phyloP scores from a whole-genome alignment of 768 basidiomycete species.

The Vararia minispora region DNA sequence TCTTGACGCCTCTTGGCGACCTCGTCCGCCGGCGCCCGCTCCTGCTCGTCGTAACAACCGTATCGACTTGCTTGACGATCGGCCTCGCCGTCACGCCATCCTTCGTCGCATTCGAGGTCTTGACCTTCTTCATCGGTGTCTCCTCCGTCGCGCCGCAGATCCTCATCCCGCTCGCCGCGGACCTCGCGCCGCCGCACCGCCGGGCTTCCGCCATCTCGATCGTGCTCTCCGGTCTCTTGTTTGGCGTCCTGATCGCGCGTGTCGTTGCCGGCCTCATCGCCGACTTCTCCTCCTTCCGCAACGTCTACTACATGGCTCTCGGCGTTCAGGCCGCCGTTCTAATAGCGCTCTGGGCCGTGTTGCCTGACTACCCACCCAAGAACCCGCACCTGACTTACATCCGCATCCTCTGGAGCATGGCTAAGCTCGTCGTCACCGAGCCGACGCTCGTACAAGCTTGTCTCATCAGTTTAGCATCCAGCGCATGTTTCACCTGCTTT shows the following conservation, averaged over 20 bases:
- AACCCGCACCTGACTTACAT: constrained; percentile 12
- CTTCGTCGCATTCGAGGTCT: constrained; percentile 47
- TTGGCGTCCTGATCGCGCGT: constrained; percentile 66
- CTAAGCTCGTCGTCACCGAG: constrained; percentile 63
- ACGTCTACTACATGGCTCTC: constrained; percentile 31
- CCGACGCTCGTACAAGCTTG: constrained; percentile 64
- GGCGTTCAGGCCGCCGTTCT: constrained; percentile 16
- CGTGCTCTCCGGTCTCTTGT: constrained; percentile 50
- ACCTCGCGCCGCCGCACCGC: constrained; percentile 65
- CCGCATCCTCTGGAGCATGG: constrained; percentile 67
- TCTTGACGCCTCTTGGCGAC: constrained; percentile 79
- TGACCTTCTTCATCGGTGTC: constrained; percentile 64
- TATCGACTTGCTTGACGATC: constrained; percentile 43
- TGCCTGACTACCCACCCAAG: constrained; percentile 11
- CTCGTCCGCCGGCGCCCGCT: constrained; percentile 67
- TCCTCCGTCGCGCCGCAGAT: constrained; percentile 69
- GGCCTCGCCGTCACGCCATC: constrained; percentile 55
- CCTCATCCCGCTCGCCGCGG: constrained; percentile 64
- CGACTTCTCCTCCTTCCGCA: constrained; percentile 29
- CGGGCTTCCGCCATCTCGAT: constrained; percentile 71
- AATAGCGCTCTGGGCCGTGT: constrained; percentile 4
- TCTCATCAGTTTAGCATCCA: constrained; percentile 47
- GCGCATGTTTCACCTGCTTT: constrained; percentile 41
- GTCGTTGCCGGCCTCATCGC: constrained; percentile 37
- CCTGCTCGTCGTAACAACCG: constrained; percentile 42